Evolutionary conservation across 2,329 filamentous ascomycete species (phyloP).

Genomic region (Corynespora cassiicola): DNA sequence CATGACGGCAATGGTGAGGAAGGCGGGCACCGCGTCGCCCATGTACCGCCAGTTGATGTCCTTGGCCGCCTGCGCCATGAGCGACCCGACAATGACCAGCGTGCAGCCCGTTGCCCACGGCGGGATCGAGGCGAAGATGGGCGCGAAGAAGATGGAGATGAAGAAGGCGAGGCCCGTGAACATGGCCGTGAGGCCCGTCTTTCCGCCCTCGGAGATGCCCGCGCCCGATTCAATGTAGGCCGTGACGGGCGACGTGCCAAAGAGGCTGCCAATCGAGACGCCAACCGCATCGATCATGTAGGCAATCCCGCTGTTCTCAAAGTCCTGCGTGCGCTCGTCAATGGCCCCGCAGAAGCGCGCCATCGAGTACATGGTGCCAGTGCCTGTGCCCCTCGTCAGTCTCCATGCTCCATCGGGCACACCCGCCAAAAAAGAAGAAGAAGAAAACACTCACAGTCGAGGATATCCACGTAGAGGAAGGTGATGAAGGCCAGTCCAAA

Average conservation of each 20-base stretch:
- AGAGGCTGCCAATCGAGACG: conserved; percentile 79
- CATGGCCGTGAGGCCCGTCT: conserved; percentile 84
- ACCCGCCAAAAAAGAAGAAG: too few relatives aligned
- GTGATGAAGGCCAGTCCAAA: conserved; percentile 86
- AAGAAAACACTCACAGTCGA: conserved; percentile 64
- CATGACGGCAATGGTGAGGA: conserved; percentile 84
- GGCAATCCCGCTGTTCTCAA: conserved; percentile 82
- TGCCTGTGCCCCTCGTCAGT: conserved; percentile 46
- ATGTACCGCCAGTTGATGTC: conserved; percentile 88
- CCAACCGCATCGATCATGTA: conserved; percentile 84
- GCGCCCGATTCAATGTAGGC: conserved; percentile 90
- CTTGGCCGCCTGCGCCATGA: conserved; percentile 80
- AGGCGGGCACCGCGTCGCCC: conserved; percentile 83
- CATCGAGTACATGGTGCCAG: conserved; percentile 89
- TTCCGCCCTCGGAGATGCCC: conserved; percentile 85
- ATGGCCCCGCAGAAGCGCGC: conserved; percentile 81
- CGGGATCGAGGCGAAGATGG: conserved; percentile 88
- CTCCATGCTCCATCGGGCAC: too few relatives aligned
- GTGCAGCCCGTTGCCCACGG: conserved; percentile 90
- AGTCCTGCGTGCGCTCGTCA: conserved; percentile 83
- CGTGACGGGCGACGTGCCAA: conserved; percentile 82
- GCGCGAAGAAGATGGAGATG: conserved; percentile 85
- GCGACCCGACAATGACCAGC: conserved; percentile 84
- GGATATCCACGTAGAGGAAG: conserved; percentile 89
- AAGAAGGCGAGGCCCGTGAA: conserved; percentile 78